phyloP scores from a whole-genome alignment of 345 rosid genomes.

The Rhizophora mangle region DNA sequence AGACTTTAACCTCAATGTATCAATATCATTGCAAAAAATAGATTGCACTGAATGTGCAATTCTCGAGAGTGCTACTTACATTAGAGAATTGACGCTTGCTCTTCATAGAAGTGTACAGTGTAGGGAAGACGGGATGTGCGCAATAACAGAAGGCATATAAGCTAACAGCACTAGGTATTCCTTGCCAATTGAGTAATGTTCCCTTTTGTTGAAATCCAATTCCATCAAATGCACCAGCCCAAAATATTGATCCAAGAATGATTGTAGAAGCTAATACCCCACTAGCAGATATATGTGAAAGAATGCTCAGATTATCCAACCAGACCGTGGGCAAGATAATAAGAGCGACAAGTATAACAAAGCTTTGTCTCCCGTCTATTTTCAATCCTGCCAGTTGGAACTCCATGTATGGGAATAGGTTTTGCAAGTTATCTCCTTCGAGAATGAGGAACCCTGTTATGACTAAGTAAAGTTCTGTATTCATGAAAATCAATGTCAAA shows the following conservation, averaged over 20 bases:
- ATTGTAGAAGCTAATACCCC: conserved; percentile 81
- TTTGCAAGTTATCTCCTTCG: conserved; percentile 83
- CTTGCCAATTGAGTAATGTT: conserved; percentile 39
- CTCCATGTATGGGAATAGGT: conserved; percentile 46
- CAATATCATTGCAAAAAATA: background rate
- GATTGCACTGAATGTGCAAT: background rate
- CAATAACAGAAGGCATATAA: conserved; percentile 88
- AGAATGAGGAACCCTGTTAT: conserved; percentile 81
- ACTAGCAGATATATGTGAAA: conserved; percentile 81
- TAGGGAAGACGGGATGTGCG: conserved; percentile 90
- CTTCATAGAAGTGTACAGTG: conserved; percentile 73
- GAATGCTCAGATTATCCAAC: conserved; percentile 69
- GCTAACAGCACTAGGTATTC: conserved; percentile 73
- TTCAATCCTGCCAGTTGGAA: conserved; percentile 45
- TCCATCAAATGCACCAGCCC: conserved; percentile 70
- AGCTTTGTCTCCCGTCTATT: conserved; percentile 50
- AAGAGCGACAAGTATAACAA: conserved; percentile 59
- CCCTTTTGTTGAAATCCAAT: conserved; percentile 61
- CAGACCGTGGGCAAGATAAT: conserved; percentile 76
- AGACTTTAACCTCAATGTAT: background rate
- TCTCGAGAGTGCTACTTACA: conserved; percentile 40
- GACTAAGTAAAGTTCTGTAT: conserved; percentile 72
- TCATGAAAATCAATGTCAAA: conserved; percentile 57
- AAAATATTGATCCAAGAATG: conserved; percentile 63
- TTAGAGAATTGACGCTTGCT: conserved; percentile 72